phyloP scores from a whole-genome alignment of 108 stramenopile genomes.

The Nitzschia sp. region DNA sequence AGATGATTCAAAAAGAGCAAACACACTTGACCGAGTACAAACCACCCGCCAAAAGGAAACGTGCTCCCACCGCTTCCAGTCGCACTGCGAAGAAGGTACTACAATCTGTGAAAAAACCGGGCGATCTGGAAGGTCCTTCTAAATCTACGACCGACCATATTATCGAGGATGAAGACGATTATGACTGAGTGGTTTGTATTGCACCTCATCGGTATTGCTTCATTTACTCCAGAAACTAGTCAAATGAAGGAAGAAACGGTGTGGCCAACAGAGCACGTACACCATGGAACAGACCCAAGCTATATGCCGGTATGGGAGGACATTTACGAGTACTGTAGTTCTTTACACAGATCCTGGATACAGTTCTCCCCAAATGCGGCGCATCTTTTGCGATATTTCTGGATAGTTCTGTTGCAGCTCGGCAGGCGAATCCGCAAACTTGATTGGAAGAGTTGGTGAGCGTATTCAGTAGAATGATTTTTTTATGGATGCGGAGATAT shows the following conservation, averaged over 20 bases:
- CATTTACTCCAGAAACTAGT: too few species aligned
- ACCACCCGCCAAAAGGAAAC: background rate
- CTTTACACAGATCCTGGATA: conserved; percentile 49
- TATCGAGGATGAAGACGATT: conserved; percentile 27
- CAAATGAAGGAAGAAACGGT: too few species aligned
- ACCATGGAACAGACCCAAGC: too few species aligned
- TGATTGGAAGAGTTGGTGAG: too few species aligned
- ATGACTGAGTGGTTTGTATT: conserved; percentile 6
- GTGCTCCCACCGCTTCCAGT: background rate
- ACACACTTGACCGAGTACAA: background rate
- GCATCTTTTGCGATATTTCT: conserved; percentile 71
- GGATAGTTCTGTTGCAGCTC: conserved; percentile 87
- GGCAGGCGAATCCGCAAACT: conserved; percentile 88
- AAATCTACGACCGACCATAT: background rate
- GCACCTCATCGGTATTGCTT: too few species aligned
- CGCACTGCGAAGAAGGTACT: background rate
- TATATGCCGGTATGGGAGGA: too few species aligned
- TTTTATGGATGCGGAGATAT: too few species aligned
- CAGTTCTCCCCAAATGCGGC: conserved; percentile 59
- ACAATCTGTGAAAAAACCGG: background rate
- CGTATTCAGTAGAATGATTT: too few species aligned
- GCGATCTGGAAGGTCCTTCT: background rate
- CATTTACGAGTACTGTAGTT: too few species aligned
- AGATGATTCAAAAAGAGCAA: conserved; percentile 1
- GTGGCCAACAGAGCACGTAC: too few species aligned